Base-by-base conservation (phyloP, 345 rosid genomes). In the Nephelium lappaceum region DNA sequence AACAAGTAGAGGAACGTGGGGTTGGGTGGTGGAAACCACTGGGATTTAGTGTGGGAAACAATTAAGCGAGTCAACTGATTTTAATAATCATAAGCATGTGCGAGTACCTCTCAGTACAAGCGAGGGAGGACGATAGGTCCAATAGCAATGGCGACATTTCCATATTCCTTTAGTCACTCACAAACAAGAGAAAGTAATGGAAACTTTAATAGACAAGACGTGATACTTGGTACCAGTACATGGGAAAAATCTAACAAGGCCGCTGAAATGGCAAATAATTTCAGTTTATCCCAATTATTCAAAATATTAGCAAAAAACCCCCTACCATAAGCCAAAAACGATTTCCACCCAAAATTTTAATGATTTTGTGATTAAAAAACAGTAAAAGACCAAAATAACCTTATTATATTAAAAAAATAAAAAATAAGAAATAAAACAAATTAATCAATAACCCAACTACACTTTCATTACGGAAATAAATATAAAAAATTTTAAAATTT, bases 121-220 rank as follows among this genome's bases (percentile, higher is more conserved):
- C 63, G 63, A 58, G 63, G 63, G 53, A 75, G 71, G 53, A 75
- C 76, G 62, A 76, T 83, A 68, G 82, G 80, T 84, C 89, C 91
- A 83, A 25, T 80, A 63, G 84, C 88, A 86, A 76, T 82, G 89
- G 74, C 64, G 86, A 83, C 91, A 88, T 88, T 88, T 84, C 86
- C 89, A 82, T 74, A 77, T 75, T 79, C 89, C 81, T 88, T 81
- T 80, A 84, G 58, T 80, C 74, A 79, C 49, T 80, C 77, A 77
- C 67, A 72, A 60, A 41, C 72, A 79, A 74, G 66, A 64, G 39
- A 58, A n/a, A 58, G 25, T 49, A 71, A 64, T 55, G 71, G 43
- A 15, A 79, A 74, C 38, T 45, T 23, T 69, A 74, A 74, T 68
- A 72, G 36, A 79, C 27, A 76, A 53, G 61, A 67, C 19, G 39